Percentiles rank a stretch among this genome's conserved stretches.
Conservation (phyloP, 2,329 filamentous ascomycete genomes). For the Fusarium sp. region DNA sequence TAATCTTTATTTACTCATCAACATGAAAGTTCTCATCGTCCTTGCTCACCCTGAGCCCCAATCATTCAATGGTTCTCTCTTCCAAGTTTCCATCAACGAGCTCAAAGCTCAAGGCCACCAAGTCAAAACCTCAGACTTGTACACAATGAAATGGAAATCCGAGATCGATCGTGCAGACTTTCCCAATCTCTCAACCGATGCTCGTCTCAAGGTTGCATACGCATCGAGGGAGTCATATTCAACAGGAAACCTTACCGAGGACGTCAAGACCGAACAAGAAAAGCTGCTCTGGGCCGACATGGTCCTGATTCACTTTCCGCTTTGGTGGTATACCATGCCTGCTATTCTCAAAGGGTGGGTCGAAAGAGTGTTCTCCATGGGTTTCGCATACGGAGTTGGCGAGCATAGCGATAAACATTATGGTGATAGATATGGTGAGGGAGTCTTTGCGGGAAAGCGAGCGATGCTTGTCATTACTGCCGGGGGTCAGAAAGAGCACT, state of each 20-base stretch:
- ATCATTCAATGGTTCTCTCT: constrained; percentile 19
- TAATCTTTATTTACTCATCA: background rate
- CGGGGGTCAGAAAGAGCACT: constrained; percentile 8
- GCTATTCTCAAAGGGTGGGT: constrained; percentile 30
- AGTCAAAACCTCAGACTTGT: constrained; percentile 21
- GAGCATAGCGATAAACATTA: constrained; percentile 13
- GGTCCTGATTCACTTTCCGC: constrained; percentile 24
- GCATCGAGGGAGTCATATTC: constrained; percentile 9
- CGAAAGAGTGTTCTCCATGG: constrained; percentile 18
- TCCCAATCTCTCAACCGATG: background rate
- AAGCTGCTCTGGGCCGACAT: constrained; percentile 26
- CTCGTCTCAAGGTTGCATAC: constrained; percentile 1
- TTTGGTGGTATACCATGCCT: constrained; percentile 31
- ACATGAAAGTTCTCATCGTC: constrained; percentile 19
- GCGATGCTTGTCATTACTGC: constrained; percentile 12
- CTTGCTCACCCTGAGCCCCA: constrained; percentile 29
- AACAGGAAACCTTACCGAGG: constrained; percentile 16
- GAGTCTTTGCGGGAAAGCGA: constrained; percentile 4
- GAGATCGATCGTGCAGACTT: constrained; percentile 22
- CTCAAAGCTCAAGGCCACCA: constrained; percentile 24
- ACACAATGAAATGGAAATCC: constrained; percentile 31
- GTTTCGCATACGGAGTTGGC: constrained; percentile 21
- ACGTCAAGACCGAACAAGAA: constrained; percentile 27
- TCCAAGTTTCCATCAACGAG: constrained; percentile 10
- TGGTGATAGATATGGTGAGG: constrained; percentile 32